Percentiles rank a stretch among this genome's conserved stretches.
These are phyloP conservation scores for Quercus rubra DNA, from an alignment of 306 rosid species.

Conservation along the genomic window DNA sequence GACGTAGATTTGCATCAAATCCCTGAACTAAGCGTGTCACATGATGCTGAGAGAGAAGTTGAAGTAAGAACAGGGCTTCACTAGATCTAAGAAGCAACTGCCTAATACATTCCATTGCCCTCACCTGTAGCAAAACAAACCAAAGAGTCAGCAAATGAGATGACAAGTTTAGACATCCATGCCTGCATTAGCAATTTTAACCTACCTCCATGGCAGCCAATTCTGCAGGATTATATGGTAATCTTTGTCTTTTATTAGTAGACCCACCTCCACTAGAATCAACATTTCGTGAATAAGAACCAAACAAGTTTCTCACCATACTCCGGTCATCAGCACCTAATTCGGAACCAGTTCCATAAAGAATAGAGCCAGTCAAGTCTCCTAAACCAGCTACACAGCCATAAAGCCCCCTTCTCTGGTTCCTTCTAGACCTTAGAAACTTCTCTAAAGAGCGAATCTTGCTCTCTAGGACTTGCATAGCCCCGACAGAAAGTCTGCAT, in stretches of 20 bases:
- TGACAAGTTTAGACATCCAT: constrained; percentile 1
- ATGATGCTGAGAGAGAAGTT: constrained; percentile 95
- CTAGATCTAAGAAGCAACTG: constrained; percentile 89
- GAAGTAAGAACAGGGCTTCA: constrained; percentile 92
- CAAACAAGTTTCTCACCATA: constrained; percentile 83
- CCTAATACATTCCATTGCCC: constrained; percentile 98
- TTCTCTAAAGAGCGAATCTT: constrained; percentile 80
- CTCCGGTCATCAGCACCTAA: constrained; percentile 73
- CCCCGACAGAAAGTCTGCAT: constrained; percentile 83
- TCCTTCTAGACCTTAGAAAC: constrained; percentile 83
- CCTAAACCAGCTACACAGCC: constrained; percentile 98
- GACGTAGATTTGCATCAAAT: constrained; percentile 62
- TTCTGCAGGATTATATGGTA: constrained; percentile 94
- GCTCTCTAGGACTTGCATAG: constrained; percentile 90
- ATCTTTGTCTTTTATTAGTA: constrained; percentile 80
- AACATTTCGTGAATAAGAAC: constrained; percentile 66
- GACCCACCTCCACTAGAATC: constrained; percentile 68
- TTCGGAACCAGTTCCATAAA: constrained; percentile 77
- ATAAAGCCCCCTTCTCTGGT: constrained; percentile 94
- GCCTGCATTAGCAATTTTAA: constrained; percentile 17
- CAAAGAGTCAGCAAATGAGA: constrained; percentile 23
- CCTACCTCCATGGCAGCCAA: constrained; percentile 99
- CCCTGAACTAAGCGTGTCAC: constrained; percentile 87
- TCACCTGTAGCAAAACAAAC: constrained; percentile 58
- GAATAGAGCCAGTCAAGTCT: constrained; percentile 83